Percentiles rank a stretch among this genome's conserved stretches.
Conservation (phyloP, 164 flowering plant species). For the Vitis cinerea region DNA sequence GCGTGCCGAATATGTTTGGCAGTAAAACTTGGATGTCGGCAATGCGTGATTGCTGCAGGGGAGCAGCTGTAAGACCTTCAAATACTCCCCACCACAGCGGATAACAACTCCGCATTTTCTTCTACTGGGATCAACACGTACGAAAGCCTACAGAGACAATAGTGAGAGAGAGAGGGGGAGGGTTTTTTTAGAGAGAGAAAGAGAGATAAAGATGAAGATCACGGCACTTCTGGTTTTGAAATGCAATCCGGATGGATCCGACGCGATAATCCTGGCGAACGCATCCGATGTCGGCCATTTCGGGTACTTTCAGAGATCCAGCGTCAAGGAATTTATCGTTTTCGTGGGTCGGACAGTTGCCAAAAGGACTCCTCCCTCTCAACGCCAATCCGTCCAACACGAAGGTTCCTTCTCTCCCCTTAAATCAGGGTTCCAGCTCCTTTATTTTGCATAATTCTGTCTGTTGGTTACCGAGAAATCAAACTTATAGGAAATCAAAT, state of each 20-base stretch:
- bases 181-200: slow-evolving; percentile 2
- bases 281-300: slow-evolving; percentile 61
- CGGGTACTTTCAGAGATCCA: slow-evolving; percentile 64
- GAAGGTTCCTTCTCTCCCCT: slow-evolving; percentile 42
- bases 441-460: not conserved
- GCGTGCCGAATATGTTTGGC: too few relatives aligned
- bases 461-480: not conserved
- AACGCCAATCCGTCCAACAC: slow-evolving; percentile 70
- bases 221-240: slow-evolving; percentile 60
- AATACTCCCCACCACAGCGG: not conserved
- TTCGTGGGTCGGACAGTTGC: slow-evolving; percentile 74
- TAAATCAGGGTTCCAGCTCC: not conserved
- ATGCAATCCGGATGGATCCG: slow-evolving; percentile 43
- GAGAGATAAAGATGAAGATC: slow-evolving; percentile 54
- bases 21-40: too few relatives aligned
- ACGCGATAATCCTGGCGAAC: slow-evolving; percentile 58
- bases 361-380: slow-evolving; percentile 55
- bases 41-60: too few relatives aligned
- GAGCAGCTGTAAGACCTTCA: not conserved
- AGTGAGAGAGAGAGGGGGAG: slow-evolving; percentile 8
- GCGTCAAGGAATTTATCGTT: slow-evolving; percentile 64
- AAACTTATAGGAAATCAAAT: not conserved
- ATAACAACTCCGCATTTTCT: slow-evolving; percentile 1
- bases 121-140: not conserved
- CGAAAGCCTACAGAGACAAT: not conserved